These are phyloP conservation scores for Pseudoperonospora humuli DNA, from an alignment of 352 stramenopile species.

Conservation along the genomic window DNA sequence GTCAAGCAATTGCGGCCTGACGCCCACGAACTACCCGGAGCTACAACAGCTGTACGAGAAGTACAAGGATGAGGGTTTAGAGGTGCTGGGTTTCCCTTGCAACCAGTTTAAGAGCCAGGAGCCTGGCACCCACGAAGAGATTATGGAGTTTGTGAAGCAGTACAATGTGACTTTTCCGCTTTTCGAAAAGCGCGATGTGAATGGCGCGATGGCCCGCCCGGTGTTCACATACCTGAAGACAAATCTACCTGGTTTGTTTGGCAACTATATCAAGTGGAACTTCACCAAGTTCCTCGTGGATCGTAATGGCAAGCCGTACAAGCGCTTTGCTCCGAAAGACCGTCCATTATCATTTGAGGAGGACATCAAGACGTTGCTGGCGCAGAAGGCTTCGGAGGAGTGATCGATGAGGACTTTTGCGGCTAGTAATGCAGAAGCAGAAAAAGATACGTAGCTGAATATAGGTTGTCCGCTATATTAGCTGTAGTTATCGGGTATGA, in stretches of 20 bases:
- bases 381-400: constrained; percentile 7
- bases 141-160: constrained; percentile 51
- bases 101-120: constrained; percentile 72
- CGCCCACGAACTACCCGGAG: constrained; percentile 84
- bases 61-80: constrained; percentile 52
- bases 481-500: too few species aligned
- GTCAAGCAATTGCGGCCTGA: constrained; percentile 77
- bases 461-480: too few species aligned
- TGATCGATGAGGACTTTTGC: too few species aligned
- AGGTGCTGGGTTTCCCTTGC: constrained; percentile 82
- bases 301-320: constrained; percentile 71
- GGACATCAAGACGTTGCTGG: constrained; percentile 72
- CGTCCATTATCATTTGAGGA: constrained; percentile 62
- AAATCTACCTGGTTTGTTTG: constrained; percentile 57
- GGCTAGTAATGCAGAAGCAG: too few species aligned
- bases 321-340: constrained; percentile 65
- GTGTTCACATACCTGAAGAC: constrained; percentile 84
- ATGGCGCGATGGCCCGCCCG: constrained; percentile 64
- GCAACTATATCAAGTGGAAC: constrained; percentile 84
- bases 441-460: too few species aligned
- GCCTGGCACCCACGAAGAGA: constrained; percentile 70
- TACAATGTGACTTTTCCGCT: constrained; percentile 42
- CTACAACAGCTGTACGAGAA: constrained; percentile 66
- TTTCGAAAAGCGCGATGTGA: constrained; percentile 85
- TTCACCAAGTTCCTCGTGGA: constrained; percentile 90